phyloP scores from a whole-genome alignment of 495 filamentous ascomycete species.

The Acidiella bohemica region DNA sequence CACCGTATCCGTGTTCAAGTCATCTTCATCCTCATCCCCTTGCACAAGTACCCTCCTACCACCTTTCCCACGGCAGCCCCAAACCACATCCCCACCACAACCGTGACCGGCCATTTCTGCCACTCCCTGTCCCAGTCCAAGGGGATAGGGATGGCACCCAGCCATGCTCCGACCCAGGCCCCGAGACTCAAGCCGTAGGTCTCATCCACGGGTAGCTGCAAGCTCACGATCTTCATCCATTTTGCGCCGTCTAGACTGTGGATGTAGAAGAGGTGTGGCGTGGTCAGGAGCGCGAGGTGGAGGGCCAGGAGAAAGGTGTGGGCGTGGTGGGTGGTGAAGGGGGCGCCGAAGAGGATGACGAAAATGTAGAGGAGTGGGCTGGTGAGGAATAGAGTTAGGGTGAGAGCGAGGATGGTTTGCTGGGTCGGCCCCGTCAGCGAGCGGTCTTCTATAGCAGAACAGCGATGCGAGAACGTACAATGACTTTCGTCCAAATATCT shows the following conservation, averaged over 20 bases:
- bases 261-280: slow-evolving; percentile 64
- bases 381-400: slow-evolving; percentile 42
- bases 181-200: slow-evolving; percentile 53
- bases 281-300: slow-evolving; percentile 64
- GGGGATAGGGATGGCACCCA: slow-evolving; percentile 84
- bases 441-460: slow-evolving; percentile 5
- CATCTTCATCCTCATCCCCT: slow-evolving; percentile 52
- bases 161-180: slow-evolving; percentile 51
- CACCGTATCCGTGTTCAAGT: no score
- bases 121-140: slow-evolving; percentile 93
- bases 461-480: slow-evolving; percentile 19
- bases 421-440: slow-evolving; percentile 26
- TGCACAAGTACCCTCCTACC: slow-evolving; percentile 42
- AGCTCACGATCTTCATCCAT: slow-evolving; percentile 58
- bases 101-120: slow-evolving; percentile 95
- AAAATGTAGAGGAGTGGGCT: slow-evolving; percentile 48
- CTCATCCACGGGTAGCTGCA: slow-evolving; percentile 48
- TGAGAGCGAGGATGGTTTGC: slow-evolving; percentile 48
- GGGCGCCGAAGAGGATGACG: slow-evolving; percentile 82
- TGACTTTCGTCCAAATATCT: slow-evolving; percentile 18
- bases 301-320: slow-evolving; percentile 68
- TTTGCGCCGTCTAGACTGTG: slow-evolving; percentile 61
- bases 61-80: slow-evolving; percentile 52
- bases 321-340: slow-evolving; percentile 63
- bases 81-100: slow-evolving; percentile 57